Percentiles rank a stretch among this genome's conserved stretches.
phyloP scores from a whole-genome alignment of 2,329 filamentous ascomycete species.

The Aspergillus caelatus region DNA sequence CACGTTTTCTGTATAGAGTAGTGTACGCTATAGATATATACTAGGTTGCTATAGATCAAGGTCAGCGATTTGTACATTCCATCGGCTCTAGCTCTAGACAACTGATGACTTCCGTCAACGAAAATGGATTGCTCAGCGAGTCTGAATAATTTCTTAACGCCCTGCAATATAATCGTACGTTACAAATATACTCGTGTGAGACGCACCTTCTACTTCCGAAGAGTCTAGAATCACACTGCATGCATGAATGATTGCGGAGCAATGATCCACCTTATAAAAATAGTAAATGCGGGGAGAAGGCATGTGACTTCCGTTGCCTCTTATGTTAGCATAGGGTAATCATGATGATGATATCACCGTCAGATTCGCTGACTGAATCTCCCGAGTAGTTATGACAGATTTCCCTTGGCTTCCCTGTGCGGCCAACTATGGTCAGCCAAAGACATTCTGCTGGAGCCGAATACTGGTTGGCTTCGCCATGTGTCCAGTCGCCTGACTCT shows the following conservation, averaged over 20 bases:
- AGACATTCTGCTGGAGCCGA: not conserved
- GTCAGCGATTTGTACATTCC: not conserved
- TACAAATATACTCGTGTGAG: not conserved
- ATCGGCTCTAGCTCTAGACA: not conserved
- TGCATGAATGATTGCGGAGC: not conserved
- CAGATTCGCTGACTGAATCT: not conserved
- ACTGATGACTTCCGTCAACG: not conserved
- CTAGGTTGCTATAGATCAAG: not conserved
- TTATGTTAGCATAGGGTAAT: not conserved
- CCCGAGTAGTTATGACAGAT: not conserved
- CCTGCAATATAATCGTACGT: not conserved
- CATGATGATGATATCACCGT: not conserved
- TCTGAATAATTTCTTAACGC: not conserved
- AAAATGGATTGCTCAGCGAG: not conserved
- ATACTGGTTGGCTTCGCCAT: not conserved
- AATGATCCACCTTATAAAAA: not conserved
- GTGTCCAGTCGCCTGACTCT: conserved; percentile 1
- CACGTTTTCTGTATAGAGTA: not conserved
- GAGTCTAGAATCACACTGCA: not conserved
- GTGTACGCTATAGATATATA: not conserved
- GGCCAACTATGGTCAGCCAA: not conserved
- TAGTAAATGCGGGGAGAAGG: not conserved
- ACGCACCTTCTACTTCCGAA: not conserved
- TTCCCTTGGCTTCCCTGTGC: not conserved
- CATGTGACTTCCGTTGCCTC: not conserved